phyloP scores from a whole-genome alignment of 2,329 filamentous ascomycete genomes.

The Cladosporium oxysporum region DNA sequence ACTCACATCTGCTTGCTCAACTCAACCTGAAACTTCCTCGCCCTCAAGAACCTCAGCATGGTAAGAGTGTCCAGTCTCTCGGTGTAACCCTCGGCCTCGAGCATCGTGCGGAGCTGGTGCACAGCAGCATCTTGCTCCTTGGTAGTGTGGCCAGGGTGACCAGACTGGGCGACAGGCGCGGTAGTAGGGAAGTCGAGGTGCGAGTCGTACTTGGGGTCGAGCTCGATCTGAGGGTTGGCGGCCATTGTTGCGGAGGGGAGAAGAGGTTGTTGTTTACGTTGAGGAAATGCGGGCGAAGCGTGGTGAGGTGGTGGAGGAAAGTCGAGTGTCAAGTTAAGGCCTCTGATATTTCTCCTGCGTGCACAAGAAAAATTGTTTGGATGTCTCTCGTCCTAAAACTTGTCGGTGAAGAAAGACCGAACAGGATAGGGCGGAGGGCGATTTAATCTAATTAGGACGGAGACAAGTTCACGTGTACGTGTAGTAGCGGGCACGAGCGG shows the following conservation, averaged over 20 bases:
- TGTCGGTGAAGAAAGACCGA: slow-evolving; percentile 9
- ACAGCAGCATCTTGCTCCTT: slow-evolving; percentile 87
- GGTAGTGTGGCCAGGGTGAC: slow-evolving; percentile 87
- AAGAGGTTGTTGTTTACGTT: not conserved
- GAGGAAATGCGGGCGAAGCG: not conserved
- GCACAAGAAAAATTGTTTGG: not conserved
- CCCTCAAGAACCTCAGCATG: slow-evolving; percentile 74
- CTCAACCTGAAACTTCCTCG: slow-evolving; percentile 90
- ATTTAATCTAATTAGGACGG: slow-evolving; percentile 6
- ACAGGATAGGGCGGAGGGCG: not conserved
- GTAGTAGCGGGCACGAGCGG: slow-evolving; percentile 3
- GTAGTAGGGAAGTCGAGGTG: slow-evolving; percentile 89
- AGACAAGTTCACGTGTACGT: slow-evolving; percentile 3
- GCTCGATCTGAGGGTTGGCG: slow-evolving; percentile 45
- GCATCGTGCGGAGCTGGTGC: slow-evolving; percentile 76
- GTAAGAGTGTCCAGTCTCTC: slow-evolving; percentile 90
- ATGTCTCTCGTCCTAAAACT: not conserved
- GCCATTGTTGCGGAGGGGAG: slow-evolving; percentile 27
- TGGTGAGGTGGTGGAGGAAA: not conserved
- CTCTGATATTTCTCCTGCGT: not conserved
- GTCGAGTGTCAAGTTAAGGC: not conserved
- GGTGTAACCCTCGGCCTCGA: slow-evolving; percentile 80
- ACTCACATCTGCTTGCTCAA: slow-evolving; percentile 83
- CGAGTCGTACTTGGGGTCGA: slow-evolving; percentile 85
- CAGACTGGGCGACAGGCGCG: slow-evolving; percentile 67